Conservation (phyloP, 345 rosid species). For the Hibiscus syriacus region DNA sequence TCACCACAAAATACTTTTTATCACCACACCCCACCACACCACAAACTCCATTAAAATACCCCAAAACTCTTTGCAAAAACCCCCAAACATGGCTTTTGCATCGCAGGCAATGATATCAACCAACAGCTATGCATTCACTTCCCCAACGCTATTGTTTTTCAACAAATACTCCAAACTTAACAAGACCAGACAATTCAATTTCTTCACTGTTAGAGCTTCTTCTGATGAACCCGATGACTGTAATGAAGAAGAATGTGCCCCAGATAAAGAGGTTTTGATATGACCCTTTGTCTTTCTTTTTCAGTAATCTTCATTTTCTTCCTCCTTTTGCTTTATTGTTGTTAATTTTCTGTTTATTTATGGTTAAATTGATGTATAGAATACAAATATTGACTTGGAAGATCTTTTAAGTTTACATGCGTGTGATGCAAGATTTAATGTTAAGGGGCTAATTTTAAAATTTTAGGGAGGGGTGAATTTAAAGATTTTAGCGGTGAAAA, state of each 20-base stretch:
- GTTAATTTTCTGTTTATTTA: neutral
- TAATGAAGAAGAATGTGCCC: conserved; percentile 88
- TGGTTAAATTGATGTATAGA: neutral
- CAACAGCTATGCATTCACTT: conserved; percentile 42
- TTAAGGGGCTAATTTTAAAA: no score
- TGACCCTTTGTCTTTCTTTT: neutral
- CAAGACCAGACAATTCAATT: conserved; percentile 12
- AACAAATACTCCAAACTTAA: conserved; percentile 13
- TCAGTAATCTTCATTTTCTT: neutral
- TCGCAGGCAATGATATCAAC: conserved; percentile 62
- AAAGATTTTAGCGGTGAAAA: no score
- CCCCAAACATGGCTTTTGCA: conserved; percentile 42
- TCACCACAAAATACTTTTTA: neutral
- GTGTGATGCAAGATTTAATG: no score
- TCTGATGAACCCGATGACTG: conserved; percentile 72
- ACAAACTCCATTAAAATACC: neutral
- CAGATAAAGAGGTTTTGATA: conserved; percentile 67
- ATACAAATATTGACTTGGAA: neutral
- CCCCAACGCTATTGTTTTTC: conserved; percentile 37
- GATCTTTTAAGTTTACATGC: neutral
- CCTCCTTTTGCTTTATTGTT: neutral
- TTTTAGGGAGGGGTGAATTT: no score
- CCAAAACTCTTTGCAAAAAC: neutral
- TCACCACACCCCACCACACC: neutral
- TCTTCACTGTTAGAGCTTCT: conserved; percentile 47